phyloP scores from a whole-genome alignment of 129 eudicot species.

The Flaveria trinervia region DNA sequence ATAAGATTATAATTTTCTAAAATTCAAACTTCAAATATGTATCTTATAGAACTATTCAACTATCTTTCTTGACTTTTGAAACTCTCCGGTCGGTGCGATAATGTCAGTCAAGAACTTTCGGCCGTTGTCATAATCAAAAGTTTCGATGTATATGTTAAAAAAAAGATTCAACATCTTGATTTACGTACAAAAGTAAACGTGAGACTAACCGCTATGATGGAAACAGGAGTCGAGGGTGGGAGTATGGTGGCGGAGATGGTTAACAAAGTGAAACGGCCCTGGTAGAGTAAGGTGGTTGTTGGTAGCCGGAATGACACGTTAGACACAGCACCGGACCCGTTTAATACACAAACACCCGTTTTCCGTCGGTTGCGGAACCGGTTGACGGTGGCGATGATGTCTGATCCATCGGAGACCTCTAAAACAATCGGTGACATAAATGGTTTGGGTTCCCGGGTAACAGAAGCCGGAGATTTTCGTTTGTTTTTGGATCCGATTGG shows the following conservation, averaged over 20 bases:
- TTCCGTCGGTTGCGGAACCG: constrained; percentile 36
- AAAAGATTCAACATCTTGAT: too few species aligned
- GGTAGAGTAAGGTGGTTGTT: constrained; percentile 41
- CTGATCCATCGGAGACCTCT: constrained; percentile 53
- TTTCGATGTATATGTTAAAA: background rate
- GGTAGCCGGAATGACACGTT: constrained; percentile 62
- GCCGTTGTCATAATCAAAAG: background rate
- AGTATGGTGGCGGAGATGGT: constrained; percentile 62
- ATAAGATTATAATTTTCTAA: background rate
- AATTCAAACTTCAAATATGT: background rate
- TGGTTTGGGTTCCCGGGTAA: constrained; percentile 43
- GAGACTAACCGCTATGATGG: constrained; percentile 6
- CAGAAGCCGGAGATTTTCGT: constrained; percentile 50
- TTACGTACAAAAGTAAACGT: too few species aligned
- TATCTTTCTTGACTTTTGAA: background rate
- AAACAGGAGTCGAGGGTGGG: constrained; percentile 16
- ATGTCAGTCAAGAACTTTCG: background rate
- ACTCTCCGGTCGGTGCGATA: background rate
- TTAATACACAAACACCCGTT: constrained; percentile 52
- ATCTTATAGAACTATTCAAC: background rate
- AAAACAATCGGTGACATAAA: constrained; percentile 53
- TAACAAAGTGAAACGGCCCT: constrained; percentile 57
- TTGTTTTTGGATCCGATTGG: constrained; percentile 71
- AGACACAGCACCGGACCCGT: constrained; percentile 51
- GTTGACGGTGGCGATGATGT: constrained; percentile 36